These are phyloP conservation scores for Lactarius sp. DNA, from an alignment of 768 basidiomycete genomes.

Conservation along the genomic window DNA sequence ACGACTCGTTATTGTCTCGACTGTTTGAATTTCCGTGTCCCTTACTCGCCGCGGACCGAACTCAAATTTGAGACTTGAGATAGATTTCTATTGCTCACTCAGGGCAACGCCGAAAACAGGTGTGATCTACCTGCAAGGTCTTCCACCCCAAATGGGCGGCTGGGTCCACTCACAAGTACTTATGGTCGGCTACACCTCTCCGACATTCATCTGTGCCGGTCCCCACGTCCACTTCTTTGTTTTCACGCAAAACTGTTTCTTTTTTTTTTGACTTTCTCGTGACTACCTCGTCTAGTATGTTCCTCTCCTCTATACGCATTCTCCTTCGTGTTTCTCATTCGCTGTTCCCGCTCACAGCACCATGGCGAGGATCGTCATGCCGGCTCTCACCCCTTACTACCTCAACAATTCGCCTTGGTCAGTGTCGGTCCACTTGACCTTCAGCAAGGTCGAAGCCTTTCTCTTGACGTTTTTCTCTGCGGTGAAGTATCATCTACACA, in stretches of 20 bases:
- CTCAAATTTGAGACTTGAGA: slow-evolving; percentile 14
- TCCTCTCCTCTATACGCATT: not conserved
- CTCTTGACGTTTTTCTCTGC: slow-evolving; percentile 13
- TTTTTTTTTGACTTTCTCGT: not conserved
- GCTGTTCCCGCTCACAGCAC: not conserved
- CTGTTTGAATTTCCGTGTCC: slow-evolving; percentile 12
- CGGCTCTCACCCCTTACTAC: slow-evolving; percentile 22
- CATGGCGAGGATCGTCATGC: slow-evolving; percentile 24
- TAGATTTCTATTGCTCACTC: slow-evolving; percentile 1
- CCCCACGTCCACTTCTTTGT: slow-evolving; percentile 11
- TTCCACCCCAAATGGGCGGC: slow-evolving; percentile 21
- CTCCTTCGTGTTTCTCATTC: slow-evolving; percentile 7
- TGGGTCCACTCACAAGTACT: slow-evolving; percentile 17
- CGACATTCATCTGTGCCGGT: slow-evolving; percentile 9
- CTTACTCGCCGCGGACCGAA: slow-evolving; percentile 17
- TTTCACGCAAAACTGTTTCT: not conserved
- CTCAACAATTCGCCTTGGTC: slow-evolving; percentile 20
- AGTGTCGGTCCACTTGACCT: slow-evolving; percentile 17
- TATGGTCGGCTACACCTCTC: slow-evolving; percentile 18
- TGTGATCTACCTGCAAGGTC: slow-evolving; percentile 19
- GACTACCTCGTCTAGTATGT: slow-evolving; percentile 8
- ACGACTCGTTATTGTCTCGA: slow-evolving; percentile 19
- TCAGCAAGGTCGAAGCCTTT: slow-evolving; percentile 10
- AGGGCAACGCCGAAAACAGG: slow-evolving; percentile 19
- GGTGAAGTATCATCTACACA: slow-evolving; percentile 23